Percentiles rank a stretch among this genome's conserved stretches.
phyloP scores from a whole-genome alignment of 2,329 filamentous ascomycete genomes.

The Aspergillus persii region DNA sequence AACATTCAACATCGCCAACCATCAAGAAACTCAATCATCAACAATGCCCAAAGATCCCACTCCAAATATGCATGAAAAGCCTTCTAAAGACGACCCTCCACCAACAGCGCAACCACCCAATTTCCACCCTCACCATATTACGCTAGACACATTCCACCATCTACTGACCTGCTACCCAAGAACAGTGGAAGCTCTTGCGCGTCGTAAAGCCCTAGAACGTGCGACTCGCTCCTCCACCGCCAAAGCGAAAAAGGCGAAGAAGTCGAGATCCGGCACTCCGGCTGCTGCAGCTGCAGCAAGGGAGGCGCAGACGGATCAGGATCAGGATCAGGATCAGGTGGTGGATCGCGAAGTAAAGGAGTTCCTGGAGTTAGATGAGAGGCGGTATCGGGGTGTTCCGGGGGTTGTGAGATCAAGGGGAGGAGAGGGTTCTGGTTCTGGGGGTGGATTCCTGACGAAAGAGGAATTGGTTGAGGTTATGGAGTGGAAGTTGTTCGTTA shows the following conservation, averaged over 20 bases:
- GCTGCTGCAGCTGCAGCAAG: neutral
- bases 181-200: constrained; percentile 26
- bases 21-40: neutral
- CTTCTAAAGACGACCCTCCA: neutral
- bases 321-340: no score
- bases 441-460: constrained; percentile 26
- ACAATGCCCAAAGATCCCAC: neutral
- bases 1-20: neutral
- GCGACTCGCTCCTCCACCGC: neutral
- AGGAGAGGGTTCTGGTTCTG: constrained; percentile 12
- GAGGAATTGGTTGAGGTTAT: constrained; percentile 39
- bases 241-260: constrained; percentile 1
- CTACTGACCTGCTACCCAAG: constrained; percentile 27
- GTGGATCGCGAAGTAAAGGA: constrained; percentile 18
- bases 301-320: constrained; percentile 5
- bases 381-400: constrained; percentile 39
- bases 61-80: neutral
- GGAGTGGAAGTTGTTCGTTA: constrained; percentile 47
- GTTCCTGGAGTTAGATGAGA: constrained; percentile 36
- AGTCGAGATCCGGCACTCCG: neutral
- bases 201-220: constrained; percentile 17
- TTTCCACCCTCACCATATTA: constrained; percentile 28
- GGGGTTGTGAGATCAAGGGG: constrained; percentile 18
- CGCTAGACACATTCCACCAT: constrained; percentile 22
- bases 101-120: neutral